phyloP scores from a whole-genome alignment of 192 early-diverging fungal genomes.

The Chytriomyces confervae region DNA sequence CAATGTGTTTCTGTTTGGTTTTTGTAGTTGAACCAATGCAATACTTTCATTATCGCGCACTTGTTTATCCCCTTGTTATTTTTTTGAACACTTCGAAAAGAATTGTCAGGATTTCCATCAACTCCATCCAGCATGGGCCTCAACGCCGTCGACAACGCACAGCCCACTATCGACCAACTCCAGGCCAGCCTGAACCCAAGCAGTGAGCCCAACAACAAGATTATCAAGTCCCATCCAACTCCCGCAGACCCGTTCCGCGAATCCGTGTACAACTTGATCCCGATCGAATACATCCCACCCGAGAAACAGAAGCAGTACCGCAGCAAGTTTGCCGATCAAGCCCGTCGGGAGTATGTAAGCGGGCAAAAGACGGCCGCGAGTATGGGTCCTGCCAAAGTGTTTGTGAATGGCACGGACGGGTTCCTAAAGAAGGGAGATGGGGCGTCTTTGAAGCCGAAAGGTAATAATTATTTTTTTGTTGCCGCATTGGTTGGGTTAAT shows the following conservation, averaged over 20 bases:
- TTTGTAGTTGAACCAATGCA: background rate
- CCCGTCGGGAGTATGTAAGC: slow-evolving; percentile 45
- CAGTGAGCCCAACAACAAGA: background rate
- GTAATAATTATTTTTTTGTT: too few species aligned
- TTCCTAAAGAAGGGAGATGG: slow-evolving; percentile 61
- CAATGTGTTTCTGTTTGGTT: background rate
- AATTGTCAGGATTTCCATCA: too few species aligned
- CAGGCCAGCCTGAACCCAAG: background rate
- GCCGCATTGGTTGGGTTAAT: too few species aligned
- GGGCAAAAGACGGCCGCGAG: slow-evolving; percentile 54
- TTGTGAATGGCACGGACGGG: slow-evolving; percentile 39
- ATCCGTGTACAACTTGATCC: slow-evolving; percentile 58
- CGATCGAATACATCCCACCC: slow-evolving; percentile 45
- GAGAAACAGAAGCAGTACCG: slow-evolving; percentile 51
- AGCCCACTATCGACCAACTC: background rate
- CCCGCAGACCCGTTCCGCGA: slow-evolving; percentile 53
- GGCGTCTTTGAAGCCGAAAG: slow-evolving; percentile 31
- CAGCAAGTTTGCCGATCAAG: slow-evolving; percentile 52
- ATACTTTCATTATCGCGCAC: background rate
- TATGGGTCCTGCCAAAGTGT: slow-evolving; percentile 59
- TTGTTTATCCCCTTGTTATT: background rate
- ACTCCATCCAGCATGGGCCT: background rate
- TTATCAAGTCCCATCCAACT: slow-evolving; percentile 39
- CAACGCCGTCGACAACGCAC: background rate
- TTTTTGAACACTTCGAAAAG: too few species aligned